These are phyloP conservation scores for Kitagawia praeruptora DNA, from an alignment of 129 eudicot genomes.

Conservation along the genomic window DNA sequence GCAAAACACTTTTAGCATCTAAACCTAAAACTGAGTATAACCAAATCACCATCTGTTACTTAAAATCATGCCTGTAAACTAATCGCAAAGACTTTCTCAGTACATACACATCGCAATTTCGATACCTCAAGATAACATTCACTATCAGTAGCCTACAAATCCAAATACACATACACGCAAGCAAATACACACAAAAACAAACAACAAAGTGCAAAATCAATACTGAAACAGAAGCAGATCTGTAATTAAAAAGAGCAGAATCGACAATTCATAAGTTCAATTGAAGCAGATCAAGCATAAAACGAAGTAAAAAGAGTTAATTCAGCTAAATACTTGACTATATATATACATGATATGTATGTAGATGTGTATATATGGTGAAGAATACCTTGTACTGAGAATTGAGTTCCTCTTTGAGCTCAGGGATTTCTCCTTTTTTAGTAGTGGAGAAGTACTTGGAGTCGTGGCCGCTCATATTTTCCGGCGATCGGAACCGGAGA, in stretches of 20 bases:
- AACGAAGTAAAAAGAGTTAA: background rate
- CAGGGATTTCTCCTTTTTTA: constrained; percentile 95
- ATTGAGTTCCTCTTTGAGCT: constrained; percentile 97
- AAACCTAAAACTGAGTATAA: background rate
- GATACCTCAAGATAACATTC: background rate
- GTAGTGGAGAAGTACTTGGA: constrained; percentile 97
- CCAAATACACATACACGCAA: background rate
- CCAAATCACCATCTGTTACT: background rate
- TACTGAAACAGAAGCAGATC: background rate
- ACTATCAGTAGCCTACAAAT: background rate
- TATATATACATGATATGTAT: background rate
- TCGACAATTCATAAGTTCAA: background rate
- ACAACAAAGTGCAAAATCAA: background rate
- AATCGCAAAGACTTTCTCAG: background rate
- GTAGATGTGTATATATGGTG: background rate
- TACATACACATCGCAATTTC: background rate
- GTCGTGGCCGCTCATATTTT: constrained; percentile 90
- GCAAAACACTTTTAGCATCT: background rate
- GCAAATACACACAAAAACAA: background rate
- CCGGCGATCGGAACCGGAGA: constrained; percentile 24
- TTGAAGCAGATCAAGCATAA: constrained; percentile 7
- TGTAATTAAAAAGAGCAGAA: background rate
- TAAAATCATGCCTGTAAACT: background rate
- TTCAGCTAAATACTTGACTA: background rate
- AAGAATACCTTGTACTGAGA: constrained; percentile 84